phyloP scores from a whole-genome alignment of 371 early-diverging fungal species.

The Lichtheimia ornata region DNA sequence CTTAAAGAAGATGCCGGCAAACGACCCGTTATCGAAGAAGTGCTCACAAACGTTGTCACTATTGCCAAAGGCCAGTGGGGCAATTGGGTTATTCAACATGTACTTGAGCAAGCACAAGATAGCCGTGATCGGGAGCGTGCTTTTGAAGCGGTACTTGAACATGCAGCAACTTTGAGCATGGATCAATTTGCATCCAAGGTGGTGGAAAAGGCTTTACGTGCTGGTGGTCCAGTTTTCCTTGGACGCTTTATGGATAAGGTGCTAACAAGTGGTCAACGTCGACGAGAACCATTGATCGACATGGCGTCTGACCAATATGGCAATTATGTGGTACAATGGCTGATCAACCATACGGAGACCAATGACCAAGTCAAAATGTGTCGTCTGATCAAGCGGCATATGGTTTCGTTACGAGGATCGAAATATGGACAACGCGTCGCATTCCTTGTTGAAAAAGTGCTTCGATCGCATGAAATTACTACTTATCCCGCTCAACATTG shows the following conservation, averaged over 20 bases:
- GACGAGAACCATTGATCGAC: slow-evolving; percentile 53
- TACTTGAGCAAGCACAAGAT: slow-evolving; percentile 67
- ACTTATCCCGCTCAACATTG: slow-evolving; percentile 21
- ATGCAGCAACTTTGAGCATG: slow-evolving; percentile 54
- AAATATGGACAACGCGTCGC: slow-evolving; percentile 84
- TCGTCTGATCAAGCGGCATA: slow-evolving; percentile 67
- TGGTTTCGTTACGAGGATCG: slow-evolving; percentile 69
- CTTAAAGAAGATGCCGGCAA: slow-evolving; percentile 59
- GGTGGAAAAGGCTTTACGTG: slow-evolving; percentile 74
- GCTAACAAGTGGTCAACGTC: slow-evolving; percentile 5
- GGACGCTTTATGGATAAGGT: slow-evolving; percentile 31
- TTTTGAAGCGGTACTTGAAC: slow-evolving; percentile 54
- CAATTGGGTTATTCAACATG: slow-evolving; percentile 80
- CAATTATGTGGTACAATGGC: slow-evolving; percentile 90
- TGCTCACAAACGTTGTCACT: slow-evolving; percentile 56
- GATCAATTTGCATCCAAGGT: slow-evolving; percentile 83
- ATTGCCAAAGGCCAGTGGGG: slow-evolving; percentile 81
- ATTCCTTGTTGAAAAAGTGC: slow-evolving; percentile 65
- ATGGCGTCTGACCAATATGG: slow-evolving; percentile 75
- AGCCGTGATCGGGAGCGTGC: slow-evolving; percentile 47
- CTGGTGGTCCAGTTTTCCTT: slow-evolving; percentile 43
- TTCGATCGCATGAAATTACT: slow-evolving; percentile 31
- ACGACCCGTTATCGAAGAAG: slow-evolving; percentile 62
- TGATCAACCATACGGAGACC: slow-evolving; percentile 63
- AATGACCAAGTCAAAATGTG: slow-evolving; percentile 63